Conservation (phyloP, 1,284 basidiomycete species). For the Cryptococcus sp. region DNA sequence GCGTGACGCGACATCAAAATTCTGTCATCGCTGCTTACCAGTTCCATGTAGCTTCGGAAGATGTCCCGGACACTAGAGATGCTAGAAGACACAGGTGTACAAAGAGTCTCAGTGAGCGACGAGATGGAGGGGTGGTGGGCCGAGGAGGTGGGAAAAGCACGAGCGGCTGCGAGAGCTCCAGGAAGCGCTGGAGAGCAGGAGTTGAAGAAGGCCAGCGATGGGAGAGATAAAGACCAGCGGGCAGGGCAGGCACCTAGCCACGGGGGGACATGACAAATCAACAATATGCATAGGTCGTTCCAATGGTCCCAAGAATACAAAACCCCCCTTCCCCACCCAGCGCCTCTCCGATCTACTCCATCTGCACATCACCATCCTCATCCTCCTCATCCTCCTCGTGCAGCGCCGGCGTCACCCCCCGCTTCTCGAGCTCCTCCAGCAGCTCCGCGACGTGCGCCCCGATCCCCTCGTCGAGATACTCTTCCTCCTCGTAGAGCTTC, state of each 20-base stretch:
- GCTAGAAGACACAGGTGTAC: conserved; percentile 39
- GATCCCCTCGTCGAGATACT: conserved; percentile 73
- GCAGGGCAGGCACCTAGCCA: conserved; percentile 27
- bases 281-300: too few relatives aligned
- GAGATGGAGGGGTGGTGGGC: conserved; percentile 50
- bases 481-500: conserved; percentile 68
- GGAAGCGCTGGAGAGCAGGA: conserved; percentile 3
- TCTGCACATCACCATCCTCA: conserved; percentile 57
- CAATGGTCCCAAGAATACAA: too few relatives aligned
- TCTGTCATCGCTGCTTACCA: neutral
- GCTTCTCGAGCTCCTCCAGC: conserved; percentile 62
- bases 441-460: conserved; percentile 74
- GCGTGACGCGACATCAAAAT: too few relatives aligned
- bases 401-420: conserved; percentile 65
- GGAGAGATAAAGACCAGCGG: conserved; percentile 24
- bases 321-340: neutral
- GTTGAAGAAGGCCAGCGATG: conserved; percentile 11
- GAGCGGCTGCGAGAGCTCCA: neutral
- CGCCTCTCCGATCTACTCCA: conserved; percentile 62
- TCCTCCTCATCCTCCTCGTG: conserved; percentile 55
- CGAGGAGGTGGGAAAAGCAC: conserved; percentile 21
- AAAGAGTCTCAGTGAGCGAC: conserved; percentile 36
- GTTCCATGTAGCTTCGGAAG: conserved; percentile 36
- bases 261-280: conserved; percentile 26
- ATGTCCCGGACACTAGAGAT: conserved; percentile 47